Evolutionary conservation across 768 basidiomycete species (phyloP).

Genomic region (Podaxis pistillaris): DNA sequence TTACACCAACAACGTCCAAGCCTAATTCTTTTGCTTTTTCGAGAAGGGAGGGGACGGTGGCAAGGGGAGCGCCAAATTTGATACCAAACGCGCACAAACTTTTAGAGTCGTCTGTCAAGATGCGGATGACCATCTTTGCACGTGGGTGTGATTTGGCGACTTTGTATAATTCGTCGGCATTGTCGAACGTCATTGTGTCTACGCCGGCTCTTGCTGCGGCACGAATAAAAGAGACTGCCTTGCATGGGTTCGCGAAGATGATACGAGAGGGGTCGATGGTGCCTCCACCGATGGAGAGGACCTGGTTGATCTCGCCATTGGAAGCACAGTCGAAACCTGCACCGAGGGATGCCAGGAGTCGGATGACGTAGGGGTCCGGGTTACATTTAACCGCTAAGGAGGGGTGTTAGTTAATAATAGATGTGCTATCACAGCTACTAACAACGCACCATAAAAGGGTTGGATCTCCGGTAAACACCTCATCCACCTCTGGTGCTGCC

Average conservation of each 20-base stretch:
- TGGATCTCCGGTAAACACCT: constrained; percentile 78
- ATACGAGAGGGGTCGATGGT: constrained; percentile 71
- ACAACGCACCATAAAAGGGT: constrained; percentile 83
- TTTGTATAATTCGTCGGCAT: constrained; percentile 94
- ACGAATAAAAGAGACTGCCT: constrained; percentile 90
- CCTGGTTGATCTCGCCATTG: constrained; percentile 83
- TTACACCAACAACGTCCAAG: constrained; percentile 89
- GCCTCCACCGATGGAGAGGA: constrained; percentile 64
- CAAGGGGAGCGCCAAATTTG: constrained; percentile 94
- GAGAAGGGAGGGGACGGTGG: constrained; percentile 75
- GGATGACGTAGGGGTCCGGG: constrained; percentile 92
- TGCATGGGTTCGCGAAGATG: constrained; percentile 99
- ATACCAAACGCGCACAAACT: constrained; percentile 89
- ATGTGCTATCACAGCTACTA: constrained; percentile 7
- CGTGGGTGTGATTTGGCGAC: constrained; percentile 75
- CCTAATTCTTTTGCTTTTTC: constrained; percentile 73
- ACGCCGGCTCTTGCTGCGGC: constrained; percentile 78
- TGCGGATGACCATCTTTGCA: constrained; percentile 89
- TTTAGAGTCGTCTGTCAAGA: constrained; percentile 97
- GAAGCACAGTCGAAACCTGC: constrained; percentile 98
- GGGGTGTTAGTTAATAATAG: constrained; percentile 18
- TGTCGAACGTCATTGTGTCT: constrained; percentile 97
- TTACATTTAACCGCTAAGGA: constrained; percentile 92
- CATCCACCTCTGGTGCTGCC: constrained; percentile 83
- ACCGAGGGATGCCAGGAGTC: constrained; percentile 86